phyloP scores from a whole-genome alignment of 176 grass and related monocot species.

The Zea luxurians region DNA sequence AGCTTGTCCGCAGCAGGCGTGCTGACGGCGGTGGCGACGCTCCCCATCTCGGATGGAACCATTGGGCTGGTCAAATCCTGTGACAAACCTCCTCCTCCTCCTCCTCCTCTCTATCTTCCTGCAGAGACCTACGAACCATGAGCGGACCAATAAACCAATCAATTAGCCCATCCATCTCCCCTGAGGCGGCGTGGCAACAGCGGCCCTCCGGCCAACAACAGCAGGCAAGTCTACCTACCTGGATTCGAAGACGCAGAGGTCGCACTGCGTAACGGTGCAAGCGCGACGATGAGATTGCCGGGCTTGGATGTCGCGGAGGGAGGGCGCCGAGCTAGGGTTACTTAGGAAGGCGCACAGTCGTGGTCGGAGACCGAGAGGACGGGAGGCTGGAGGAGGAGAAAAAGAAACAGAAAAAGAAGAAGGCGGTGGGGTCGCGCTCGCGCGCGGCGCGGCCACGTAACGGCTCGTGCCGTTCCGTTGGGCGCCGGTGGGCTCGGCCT shows the following conservation, averaged over 20 bases:
- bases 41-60: constrained; percentile 29
- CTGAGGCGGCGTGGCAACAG: neutral
- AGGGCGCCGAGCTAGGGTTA: neutral
- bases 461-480: constrained; percentile 31
- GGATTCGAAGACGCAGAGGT: neutral
- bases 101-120: neutral
- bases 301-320: neutral
- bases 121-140: constrained; percentile 15
- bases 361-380: neutral
- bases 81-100: neutral
- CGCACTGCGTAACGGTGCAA: neutral
- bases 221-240: neutral
- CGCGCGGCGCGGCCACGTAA: constrained; percentile 22
- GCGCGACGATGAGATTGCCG: neutral
- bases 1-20: constrained; percentile 30
- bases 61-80: constrained; percentile 1
- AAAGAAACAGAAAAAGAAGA: no score
- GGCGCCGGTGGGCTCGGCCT: neutral
- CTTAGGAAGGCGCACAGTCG: neutral
- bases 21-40: constrained; percentile 33
- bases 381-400: neutral
- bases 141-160: neutral
- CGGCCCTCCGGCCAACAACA: neutral
- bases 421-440: neutral
- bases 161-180: neutral